Evolutionary conservation across 805 yeast species (phyloP).

Genomic region (Candida argentea): DNA sequence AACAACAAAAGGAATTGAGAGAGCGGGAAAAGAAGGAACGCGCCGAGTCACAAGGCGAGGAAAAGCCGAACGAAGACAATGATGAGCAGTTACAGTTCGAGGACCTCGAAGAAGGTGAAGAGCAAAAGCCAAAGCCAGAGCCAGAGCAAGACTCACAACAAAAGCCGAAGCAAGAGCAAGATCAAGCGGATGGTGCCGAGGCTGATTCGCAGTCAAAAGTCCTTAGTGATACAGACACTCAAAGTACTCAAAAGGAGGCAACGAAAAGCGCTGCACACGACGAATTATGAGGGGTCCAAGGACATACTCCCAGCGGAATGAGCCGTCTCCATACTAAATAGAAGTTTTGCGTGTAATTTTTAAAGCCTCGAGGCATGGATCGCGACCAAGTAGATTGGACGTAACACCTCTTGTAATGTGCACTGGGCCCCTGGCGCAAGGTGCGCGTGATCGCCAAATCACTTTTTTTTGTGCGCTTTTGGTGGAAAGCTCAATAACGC

Average conservation of each 20-base stretch:
- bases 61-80: slow-evolving; percentile 9
- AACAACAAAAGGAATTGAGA: slow-evolving; percentile 21
- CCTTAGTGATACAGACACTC: slow-evolving; percentile 4
- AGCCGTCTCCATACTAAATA: too few species aligned
- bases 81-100: slow-evolving; percentile 3
- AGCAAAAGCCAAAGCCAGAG: slow-evolving; percentile 3
- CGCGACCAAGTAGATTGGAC: too few species aligned
- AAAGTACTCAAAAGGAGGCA: slow-evolving; percentile 4
- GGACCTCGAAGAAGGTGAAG: slow-evolving; percentile 4
- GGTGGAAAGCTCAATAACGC: too few species aligned
- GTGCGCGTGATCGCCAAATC: too few species aligned
- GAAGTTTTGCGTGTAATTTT: too few species aligned
- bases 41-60: slow-evolving; percentile 12
- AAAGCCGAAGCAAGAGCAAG: slow-evolving; percentile 5
- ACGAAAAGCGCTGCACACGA: too few species aligned
- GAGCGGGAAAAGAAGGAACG: slow-evolving; percentile 20
- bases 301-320: slow-evolving; percentile 1
- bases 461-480: too few species aligned
- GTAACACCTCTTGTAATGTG: too few species aligned
- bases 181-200: too few species aligned
- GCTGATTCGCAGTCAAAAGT: slow-evolving; percentile 1
- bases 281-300: slow-evolving; percentile 7
- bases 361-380: too few species aligned
- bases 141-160: slow-evolving; percentile 5
- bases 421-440: too few species aligned